Evolutionary conservation across 306 rosid genomes (phyloP), one percentile per base, ranked within the genome.

Genomic region (Medicago truncatula): DNA sequence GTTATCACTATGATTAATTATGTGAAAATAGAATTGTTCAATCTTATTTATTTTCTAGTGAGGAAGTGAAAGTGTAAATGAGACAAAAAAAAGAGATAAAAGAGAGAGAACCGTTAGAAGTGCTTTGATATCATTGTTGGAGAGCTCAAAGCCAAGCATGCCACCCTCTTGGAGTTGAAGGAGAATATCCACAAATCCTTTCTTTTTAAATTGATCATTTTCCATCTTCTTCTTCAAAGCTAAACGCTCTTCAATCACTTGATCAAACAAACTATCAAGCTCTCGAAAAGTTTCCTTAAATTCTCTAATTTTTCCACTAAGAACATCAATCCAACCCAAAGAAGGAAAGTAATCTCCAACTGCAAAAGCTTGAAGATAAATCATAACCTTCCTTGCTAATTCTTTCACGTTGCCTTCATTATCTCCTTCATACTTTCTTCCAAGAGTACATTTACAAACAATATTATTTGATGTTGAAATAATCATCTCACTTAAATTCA

Each of bases 141-240:
- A 39, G 60, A 77, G 59, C 46, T 68, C 28, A 28, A 3, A 41
- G 49, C 60, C 23, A 67, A 7, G 59, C 47, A 11, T 54, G 67
- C 38, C 47, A 28, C 13, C 28, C 74, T 76, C 13, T 34, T 76
- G 74, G 13, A 54, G 34, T 56, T 67, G 61, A 46, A 77, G 4
- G 34, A 77, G 75, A 9, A 77, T 68, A 44, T 77, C 81, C 23
- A 77, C 61, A 31, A 76, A 77, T 39, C n/a, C 81, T 18, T 57
- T 77, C 16, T 57, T 57, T 8, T 57, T 4, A 3, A 20, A 57
- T 6, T 57, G 36, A 10, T 57, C 7, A 9, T 21, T 57, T 57
- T 57, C 15, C 14, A 57, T 57, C 15, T 57, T 57, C 62, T 21
- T 57, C 36, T 57, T 57, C 62, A 20, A 9, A 78, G 78, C 80